A percentile compares a stretch with the other conserved stretches of the same genome.
Conservation (phyloP, 176 grass and related monocot species). For the Paspalum notatum region DNA sequence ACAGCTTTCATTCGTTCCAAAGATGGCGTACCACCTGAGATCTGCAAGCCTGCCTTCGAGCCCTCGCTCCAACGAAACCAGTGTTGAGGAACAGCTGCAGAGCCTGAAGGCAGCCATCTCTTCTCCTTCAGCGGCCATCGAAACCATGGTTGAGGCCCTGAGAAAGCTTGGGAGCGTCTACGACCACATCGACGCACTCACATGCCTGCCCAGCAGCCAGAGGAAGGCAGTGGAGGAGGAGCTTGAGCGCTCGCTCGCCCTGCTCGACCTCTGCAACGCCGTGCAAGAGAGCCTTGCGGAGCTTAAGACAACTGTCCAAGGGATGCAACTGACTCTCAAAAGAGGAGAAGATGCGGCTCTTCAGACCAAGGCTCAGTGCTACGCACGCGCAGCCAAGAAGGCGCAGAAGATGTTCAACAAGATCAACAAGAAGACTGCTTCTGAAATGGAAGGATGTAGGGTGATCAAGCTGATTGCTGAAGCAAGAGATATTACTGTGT, state of each 20-base stretch:
- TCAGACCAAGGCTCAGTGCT: constrained; percentile 27
- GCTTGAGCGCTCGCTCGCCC: constrained; percentile 39
- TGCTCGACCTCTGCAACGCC: constrained; percentile 51
- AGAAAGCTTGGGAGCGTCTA: constrained; percentile 35
- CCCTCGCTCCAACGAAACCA: not conserved
- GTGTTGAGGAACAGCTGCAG: constrained; percentile 2
- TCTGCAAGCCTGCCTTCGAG: constrained; percentile 34
- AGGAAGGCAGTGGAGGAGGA: constrained; percentile 58
- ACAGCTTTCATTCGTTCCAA: not conserved
- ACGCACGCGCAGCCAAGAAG: not conserved
- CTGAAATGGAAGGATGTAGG: not conserved
- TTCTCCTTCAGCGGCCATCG: not conserved
- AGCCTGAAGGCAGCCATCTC: constrained; percentile 2
- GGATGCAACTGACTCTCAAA: constrained; percentile 33
- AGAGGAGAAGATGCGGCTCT: constrained; percentile 29
- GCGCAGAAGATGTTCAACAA: constrained; percentile 7
- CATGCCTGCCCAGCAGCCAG: constrained; percentile 52
- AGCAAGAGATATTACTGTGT: not conserved
- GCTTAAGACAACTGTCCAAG: constrained; percentile 39
- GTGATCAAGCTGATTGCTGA: not conserved
- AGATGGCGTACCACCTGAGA: constrained; percentile 28
- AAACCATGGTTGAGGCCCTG: not conserved
- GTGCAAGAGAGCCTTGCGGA: constrained; percentile 39
- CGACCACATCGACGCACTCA: constrained; percentile 24
- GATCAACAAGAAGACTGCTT: not conserved